phyloP scores from a whole-genome alignment of 2,329 filamentous ascomycete species.

The Fusarium sp. region DNA sequence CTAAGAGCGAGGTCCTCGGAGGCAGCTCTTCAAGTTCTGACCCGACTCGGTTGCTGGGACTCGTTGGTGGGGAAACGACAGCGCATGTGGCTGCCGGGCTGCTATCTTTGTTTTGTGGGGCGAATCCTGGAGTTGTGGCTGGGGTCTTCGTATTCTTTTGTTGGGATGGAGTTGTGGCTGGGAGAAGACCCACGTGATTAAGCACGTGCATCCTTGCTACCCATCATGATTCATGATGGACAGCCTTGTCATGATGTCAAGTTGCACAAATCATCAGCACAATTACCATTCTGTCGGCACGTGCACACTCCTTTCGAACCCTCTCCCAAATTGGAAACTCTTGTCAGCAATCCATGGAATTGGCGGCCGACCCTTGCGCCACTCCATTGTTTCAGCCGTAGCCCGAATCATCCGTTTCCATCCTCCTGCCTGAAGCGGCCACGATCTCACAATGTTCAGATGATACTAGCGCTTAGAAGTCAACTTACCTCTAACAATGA shows the following conservation, averaged over 20 bases:
- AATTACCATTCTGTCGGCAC: not conserved
- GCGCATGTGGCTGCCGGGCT: not conserved
- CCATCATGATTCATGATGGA: not conserved
- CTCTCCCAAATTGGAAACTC: not conserved
- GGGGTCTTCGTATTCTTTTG: not conserved
- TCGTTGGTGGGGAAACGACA: conserved; percentile 40
- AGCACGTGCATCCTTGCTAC: not conserved
- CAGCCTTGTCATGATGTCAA: not conserved
- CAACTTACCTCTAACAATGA: conserved; percentile 10
- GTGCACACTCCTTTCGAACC: not conserved
- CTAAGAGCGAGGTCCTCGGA: conserved; percentile 17
- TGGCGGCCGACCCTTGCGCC: conserved; percentile 8
- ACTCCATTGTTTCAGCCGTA: conserved; percentile 1
- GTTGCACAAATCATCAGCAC: not conserved
- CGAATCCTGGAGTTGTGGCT: not conserved
- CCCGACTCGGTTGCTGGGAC: conserved; percentile 21
- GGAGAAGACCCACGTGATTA: rapidly evolving
- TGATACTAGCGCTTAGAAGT: not conserved
- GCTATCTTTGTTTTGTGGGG: not conserved
- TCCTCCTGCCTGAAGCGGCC: conserved; percentile 1
- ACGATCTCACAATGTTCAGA: not conserved
- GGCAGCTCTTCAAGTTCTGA: conserved; percentile 10
- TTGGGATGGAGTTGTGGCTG: not conserved
- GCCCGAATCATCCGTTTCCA: not conserved
- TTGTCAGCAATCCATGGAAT: not conserved